Evolutionary conservation across 176 grass and related monocot genomes (phyloP), one percentile per base, ranked within the genome.

Genomic region (Pontederia paniculata): DNA sequence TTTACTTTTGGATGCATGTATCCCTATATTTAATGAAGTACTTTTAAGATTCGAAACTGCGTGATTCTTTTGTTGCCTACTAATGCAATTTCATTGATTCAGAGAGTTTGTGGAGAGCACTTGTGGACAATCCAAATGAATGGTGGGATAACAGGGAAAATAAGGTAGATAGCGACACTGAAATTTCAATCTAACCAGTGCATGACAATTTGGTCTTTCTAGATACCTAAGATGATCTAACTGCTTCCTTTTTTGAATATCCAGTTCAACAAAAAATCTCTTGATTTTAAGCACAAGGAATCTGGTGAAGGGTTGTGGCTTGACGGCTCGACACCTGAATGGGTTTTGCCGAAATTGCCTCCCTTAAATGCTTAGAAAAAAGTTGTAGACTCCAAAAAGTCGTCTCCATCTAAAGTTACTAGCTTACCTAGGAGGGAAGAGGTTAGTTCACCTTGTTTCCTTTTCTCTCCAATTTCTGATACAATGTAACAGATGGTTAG

Each of bases 111-210:
- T 98, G 80, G 93, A 77, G 57, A 28, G 63, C 68, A 65, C 73
- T 98, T 31, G 21, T 91, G 68, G 72, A 82, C 48, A 91, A 80
- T 66, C 80, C 80, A 23, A 55, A 50, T 15, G 67, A 76, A 37
- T 98, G 93, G 86, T 91, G 80, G 86, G 93, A 98, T 73, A 88
- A 91, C 53, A 23, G 93, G 58, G 52, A 62, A 49, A 70, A 70
- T 0, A 98, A 88, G 80, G 83, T 73, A 52, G 18, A 44, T 19
- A 23, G 17, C 17, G 9, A 53, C 9, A 21, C 50, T 54, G 10
- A 52, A 10, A 8, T 51, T 57, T 74, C 4, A 41, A 23, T n/a
- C 65, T 4, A 41, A 9, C 8, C 50, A 28, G 17, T 52, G 1
- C 16, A 25, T 54, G 1, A 20, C 14, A 16, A 23, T 13, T 3